Percentiles rank a stretch among this genome's conserved stretches.
These are phyloP conservation scores for Austroboletus novae-zelandiae DNA, from an alignment of 1,284 basidiomycete species.

Conservation along the genomic window DNA sequence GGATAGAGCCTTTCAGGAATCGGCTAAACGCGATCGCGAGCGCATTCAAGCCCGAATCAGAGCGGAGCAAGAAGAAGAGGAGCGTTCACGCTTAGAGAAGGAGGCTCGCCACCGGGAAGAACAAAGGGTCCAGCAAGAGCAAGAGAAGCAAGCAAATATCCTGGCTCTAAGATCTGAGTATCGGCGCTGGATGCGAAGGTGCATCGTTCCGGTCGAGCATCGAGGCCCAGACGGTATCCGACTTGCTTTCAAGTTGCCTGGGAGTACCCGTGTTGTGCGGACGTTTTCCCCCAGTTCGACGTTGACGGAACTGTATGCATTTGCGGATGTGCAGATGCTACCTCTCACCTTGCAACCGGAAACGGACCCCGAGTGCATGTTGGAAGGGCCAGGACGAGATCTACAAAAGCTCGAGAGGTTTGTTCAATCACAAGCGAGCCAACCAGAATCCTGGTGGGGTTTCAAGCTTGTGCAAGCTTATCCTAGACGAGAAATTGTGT, in stretches of 20 bases:
- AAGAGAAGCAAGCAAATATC: slow-evolving; percentile 30
- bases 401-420: slow-evolving; percentile 43
- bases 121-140: slow-evolving; percentile 31
- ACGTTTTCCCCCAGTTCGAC: slow-evolving; percentile 52
- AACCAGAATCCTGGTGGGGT: slow-evolving; percentile 59
- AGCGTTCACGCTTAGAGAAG: slow-evolving; percentile 31
- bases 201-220: slow-evolving; percentile 39
- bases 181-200: slow-evolving; percentile 48
- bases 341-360: slow-evolving; percentile 34
- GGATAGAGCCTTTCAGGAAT: slow-evolving; percentile 73
- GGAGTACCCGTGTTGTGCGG: slow-evolving; percentile 58
- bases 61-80: slow-evolving; percentile 42
- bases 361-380: slow-evolving; percentile 44
- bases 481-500: slow-evolving; percentile 64
- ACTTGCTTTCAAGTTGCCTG: slow-evolving; percentile 67
- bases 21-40: slow-evolving; percentile 68
- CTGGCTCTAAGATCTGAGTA: slow-evolving; percentile 41
- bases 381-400: slow-evolving; percentile 33
- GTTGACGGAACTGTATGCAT: slow-evolving; percentile 66
- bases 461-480: slow-evolving; percentile 72
- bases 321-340: slow-evolving; percentile 58
- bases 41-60: slow-evolving; percentile 53
- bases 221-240: slow-evolving; percentile 41
- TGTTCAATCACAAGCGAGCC: slow-evolving; percentile 31
- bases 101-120: slow-evolving; percentile 29